Evolutionary conservation across 495 filamentous ascomycete species (phyloP).

Genomic region (Emericellopsis terricola): DNA sequence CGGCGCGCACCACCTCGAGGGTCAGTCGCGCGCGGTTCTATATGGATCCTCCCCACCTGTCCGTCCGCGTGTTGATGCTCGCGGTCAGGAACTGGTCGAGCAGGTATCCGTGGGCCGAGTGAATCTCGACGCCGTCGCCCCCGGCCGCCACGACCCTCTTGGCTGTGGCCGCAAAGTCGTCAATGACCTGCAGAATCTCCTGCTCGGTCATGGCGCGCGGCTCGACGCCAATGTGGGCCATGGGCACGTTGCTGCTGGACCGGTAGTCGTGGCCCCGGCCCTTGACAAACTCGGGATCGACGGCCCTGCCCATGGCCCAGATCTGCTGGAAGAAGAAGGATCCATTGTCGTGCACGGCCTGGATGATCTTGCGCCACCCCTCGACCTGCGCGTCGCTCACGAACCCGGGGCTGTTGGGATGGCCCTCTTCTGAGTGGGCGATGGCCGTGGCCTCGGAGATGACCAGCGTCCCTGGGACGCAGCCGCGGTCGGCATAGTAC

Average conservation of each 20-base stretch:
- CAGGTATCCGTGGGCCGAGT: constrained; percentile 38
- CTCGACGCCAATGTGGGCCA: constrained; percentile 17
- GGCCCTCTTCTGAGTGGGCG: constrained; percentile 8
- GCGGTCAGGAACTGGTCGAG: constrained; percentile 35
- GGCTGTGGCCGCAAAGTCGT: constrained; percentile 16
- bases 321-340: constrained; percentile 35
- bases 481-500: constrained; percentile 37
- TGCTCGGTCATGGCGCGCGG: constrained; percentile 24
- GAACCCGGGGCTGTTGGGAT: constrained; percentile 33
- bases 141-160: constrained; percentile 18
- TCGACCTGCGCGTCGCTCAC: constrained; percentile 25
- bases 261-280: constrained; percentile 5
- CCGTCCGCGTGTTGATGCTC: constrained; percentile 31
- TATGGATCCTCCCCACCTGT: constrained; percentile 31
- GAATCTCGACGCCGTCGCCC: constrained; percentile 38
- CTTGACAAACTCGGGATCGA: constrained; percentile 2
- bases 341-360: constrained; percentile 34
- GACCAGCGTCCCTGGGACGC: constrained; percentile 30
- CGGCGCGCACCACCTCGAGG: constrained; percentile 25
- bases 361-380: constrained; percentile 32
- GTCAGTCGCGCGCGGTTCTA: constrained; percentile 31
- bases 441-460: constrained; percentile 38
- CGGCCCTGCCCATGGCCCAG: constrained; percentile 33
- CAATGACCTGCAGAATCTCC: constrained; percentile 23
- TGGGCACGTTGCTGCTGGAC: constrained; percentile 4